Base-by-base conservation (phyloP, 73 alveolate species). In the Paramecium primaurelia region DNA sequence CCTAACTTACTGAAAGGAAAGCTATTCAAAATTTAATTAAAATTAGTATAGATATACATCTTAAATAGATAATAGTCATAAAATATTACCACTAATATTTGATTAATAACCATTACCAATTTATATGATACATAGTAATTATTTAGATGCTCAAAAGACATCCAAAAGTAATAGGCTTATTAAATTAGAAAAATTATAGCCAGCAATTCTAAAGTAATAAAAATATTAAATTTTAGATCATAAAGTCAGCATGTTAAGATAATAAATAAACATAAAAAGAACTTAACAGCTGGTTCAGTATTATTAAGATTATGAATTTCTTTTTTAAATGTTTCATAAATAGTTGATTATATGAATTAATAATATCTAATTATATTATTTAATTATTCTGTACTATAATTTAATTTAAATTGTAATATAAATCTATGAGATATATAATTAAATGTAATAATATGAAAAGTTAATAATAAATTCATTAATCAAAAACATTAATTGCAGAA, bases 401-500 rank as follows among this genome's bases (percentile, higher is more conserved):
- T 22, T 22, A 22, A 22, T 22, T 22, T 22, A 22, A 22, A 22
- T 22, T 22, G 25, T 22, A 22, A 22, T 22, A 22, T 22, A 22
- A 22, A 22, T 22, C 25, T 22, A 22, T 22, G 25, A 22, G 25
- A 22, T 22, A 22, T 22, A 36, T 4, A 0, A 36, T 45, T 45
- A 45, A 7, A 22, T 14, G 18, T 49, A 49, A 54, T 54, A 25
- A 54, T 54, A 6, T 54, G 69, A 54, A 54, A 54, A 54, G 69
- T 54, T 16, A 54, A 64, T 25, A 14, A 64, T 64, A 28, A 20
- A 28, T 32, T 64, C 84, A 64, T 34, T 64, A 64, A 25, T 75
- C 88, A 75, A 75, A 75, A 30, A 75, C 37, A 20, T 75, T 75
- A 38, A 75, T 75, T 16, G 88, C 58, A 36, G 88, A 75, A 42